Conservation (phyloP, 2,329 filamentous ascomycete species). For the Colletotrichum sp. region DNA sequence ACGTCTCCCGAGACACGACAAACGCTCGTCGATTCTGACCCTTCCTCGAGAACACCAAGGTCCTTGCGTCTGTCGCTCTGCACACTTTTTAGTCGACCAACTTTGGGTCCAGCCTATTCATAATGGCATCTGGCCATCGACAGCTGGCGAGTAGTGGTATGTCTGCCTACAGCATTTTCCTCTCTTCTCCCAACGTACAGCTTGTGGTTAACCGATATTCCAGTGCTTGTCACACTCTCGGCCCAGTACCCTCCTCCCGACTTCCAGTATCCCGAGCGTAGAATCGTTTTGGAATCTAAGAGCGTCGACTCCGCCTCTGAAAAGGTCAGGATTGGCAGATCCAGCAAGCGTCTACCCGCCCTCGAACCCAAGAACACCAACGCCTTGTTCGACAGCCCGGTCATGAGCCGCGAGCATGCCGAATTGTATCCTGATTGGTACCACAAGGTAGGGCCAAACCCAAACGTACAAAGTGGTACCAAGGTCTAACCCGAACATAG, state of each 20-base stretch:
- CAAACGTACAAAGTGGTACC: not conserved
- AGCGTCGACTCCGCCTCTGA: not conserved
- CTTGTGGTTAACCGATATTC: not conserved
- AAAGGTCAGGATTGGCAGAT: constrained; percentile 44
- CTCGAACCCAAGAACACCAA: constrained; percentile 52
- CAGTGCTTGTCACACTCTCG: constrained; percentile 36
- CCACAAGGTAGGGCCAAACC: constrained; percentile 43
- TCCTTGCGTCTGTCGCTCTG: not conserved
- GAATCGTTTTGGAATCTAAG: constrained; percentile 33
- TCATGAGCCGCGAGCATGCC: constrained; percentile 75
- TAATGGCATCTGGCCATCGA: constrained; percentile 6
- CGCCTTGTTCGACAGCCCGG: constrained; percentile 72
- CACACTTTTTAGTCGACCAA: not conserved
- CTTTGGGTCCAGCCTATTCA: not conserved
- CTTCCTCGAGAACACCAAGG: not conserved
- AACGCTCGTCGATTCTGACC: not conserved
- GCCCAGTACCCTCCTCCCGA: constrained; percentile 22
- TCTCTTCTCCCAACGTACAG: not conserved
- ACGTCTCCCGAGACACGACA: not conserved
- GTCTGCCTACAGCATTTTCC: not conserved
- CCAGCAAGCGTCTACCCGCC: constrained; percentile 42
- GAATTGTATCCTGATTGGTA: constrained; percentile 50
- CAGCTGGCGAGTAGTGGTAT: constrained; percentile 10
- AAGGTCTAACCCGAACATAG: constrained; percentile 32
- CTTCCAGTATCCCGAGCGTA: constrained; percentile 16